Evolutionary conservation across 225 moss, liverwort and hornwort species (phyloP).

Genomic region (Climacium dendroides): DNA sequence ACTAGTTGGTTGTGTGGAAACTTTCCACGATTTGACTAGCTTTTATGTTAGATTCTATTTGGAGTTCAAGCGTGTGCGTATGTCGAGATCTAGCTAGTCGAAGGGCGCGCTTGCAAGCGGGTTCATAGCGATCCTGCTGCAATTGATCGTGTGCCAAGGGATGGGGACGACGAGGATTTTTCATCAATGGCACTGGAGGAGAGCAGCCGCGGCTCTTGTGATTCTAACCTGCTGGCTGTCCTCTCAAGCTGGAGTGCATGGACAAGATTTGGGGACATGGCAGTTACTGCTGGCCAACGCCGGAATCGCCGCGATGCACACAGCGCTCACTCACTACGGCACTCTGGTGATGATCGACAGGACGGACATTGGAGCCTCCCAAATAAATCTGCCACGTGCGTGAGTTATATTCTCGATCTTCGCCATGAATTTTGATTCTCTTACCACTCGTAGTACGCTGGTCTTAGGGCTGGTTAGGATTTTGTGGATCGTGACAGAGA

Average conservation of each 20-base stretch:
- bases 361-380: conserved; percentile 38
- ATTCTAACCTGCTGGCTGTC: background rate
- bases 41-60: background rate
- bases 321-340: conserved; percentile 31
- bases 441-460: background rate
- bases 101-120: background rate
- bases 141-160: background rate
- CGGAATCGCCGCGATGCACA: conserved; percentile 48
- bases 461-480: background rate
- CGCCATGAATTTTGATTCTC: background rate
- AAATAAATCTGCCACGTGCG: conserved; percentile 28
- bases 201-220: background rate
- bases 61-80: background rate
- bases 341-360: conserved; percentile 37
- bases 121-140: background rate
- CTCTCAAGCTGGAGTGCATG: background rate
- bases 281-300: conserved; percentile 25
- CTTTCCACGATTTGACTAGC: background rate
- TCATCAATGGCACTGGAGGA: background rate
- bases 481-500: background rate
- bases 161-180: background rate
- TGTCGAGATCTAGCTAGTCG: background rate
- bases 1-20: background rate
- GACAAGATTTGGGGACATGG: conserved; percentile 39
- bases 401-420: background rate